Evolutionary conservation across 83 land plant genomes (phyloP).

Genomic region (Picea mariana): DNA sequence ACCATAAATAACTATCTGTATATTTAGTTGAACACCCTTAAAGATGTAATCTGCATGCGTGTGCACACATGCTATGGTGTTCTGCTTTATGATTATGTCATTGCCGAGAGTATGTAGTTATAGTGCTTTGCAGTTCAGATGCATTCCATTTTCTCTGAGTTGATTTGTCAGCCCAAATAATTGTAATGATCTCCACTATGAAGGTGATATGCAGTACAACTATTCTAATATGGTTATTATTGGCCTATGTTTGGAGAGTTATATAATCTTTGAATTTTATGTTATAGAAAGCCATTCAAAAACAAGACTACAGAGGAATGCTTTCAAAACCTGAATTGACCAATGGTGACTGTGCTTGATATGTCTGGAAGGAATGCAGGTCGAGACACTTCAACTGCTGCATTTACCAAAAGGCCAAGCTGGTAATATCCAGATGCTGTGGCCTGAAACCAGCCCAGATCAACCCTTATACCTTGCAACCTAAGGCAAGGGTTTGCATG

Average conservation of each 20-base stretch:
- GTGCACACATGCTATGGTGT: too few relatives aligned
- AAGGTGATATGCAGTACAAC: neutral
- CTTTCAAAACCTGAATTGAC: slow-evolving; percentile 28
- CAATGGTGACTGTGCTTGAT: slow-evolving; percentile 11
- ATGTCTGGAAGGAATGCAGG: slow-evolving; percentile 24
- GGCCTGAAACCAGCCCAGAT: slow-evolving; percentile 96
- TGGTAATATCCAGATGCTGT: slow-evolving; percentile 96
- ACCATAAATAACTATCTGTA: neutral
- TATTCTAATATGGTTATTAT: neutral
- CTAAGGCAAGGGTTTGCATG: slow-evolving; percentile 81
- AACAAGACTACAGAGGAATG: neutral
- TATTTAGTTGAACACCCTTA: neutral
- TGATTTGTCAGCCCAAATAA: neutral
- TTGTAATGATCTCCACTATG: neutral
- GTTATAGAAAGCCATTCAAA: neutral
- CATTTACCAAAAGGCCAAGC: slow-evolving; percentile 73
- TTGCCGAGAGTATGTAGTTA: neutral
- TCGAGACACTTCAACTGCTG: slow-evolving; percentile 36
- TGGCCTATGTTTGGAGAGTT: neutral
- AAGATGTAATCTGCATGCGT: neutral
- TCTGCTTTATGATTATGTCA: neutral
- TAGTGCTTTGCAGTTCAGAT: neutral
- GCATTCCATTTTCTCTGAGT: neutral
- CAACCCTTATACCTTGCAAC: slow-evolving; percentile 70
- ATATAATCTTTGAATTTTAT: neutral